Conservation (phyloP, 352 stramenopile genomes). For the Phytophthora pluvialis region DNA sequence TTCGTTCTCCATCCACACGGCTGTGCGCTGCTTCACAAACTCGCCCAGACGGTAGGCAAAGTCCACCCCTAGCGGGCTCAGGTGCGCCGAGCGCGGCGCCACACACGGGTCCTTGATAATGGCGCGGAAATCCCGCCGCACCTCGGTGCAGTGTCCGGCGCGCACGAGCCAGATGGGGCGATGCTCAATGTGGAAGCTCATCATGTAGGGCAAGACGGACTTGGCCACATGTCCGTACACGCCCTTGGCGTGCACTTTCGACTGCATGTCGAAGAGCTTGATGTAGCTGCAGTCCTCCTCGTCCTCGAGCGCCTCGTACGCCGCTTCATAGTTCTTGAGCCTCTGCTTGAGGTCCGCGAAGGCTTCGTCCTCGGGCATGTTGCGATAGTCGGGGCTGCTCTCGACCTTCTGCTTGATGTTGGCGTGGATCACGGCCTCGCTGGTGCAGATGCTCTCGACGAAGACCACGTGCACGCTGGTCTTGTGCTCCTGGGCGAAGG, state of each 20-base stretch:
- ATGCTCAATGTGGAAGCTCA: constrained; percentile 95
- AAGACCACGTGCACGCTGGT: constrained; percentile 92
- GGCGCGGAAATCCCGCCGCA: constrained; percentile 63
- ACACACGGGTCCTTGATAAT: constrained; percentile 82
- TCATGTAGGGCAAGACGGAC: constrained; percentile 93
- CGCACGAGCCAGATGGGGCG: constrained; percentile 93
- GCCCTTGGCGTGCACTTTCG: constrained; percentile 85
- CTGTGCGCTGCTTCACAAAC: constrained; percentile 90
- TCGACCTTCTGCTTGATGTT: constrained; percentile 85
- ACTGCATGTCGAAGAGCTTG: constrained; percentile 91
- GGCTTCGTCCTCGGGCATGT: constrained; percentile 74
- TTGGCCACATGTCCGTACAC: constrained; percentile 91
- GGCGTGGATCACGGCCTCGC: constrained; percentile 88
- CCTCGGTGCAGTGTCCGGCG: constrained; percentile 87
- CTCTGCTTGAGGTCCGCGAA: constrained; percentile 81
- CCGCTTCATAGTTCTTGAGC: constrained; percentile 89
- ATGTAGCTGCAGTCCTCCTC: constrained; percentile 90
- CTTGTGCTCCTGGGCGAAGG: constrained; percentile 64
- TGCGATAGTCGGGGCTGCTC: constrained; percentile 82
- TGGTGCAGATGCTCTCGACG: constrained; percentile 94
- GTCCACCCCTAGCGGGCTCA: constrained; percentile 91
- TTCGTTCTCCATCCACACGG: constrained; percentile 52
- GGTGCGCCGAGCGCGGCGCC: constrained; percentile 68
- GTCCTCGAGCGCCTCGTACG: constrained; percentile 88
- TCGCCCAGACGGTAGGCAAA: constrained; percentile 93